Conservation (phyloP, 2,329 filamentous ascomycete genomes). For the Clonostachys sp. region DNA sequence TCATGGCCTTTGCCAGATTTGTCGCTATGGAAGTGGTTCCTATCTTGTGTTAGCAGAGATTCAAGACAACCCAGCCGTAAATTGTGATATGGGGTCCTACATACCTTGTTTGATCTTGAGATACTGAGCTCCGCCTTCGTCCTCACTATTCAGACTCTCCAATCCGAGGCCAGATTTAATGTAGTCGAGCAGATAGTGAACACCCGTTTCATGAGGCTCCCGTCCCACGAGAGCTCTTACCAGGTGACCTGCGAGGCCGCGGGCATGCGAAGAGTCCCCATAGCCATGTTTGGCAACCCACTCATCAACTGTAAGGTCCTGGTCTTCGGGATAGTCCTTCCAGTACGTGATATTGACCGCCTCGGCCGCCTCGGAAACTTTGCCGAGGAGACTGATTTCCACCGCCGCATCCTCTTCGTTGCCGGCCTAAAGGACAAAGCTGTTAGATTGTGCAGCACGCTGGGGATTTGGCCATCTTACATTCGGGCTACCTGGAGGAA, state of each 20-base stretch:
- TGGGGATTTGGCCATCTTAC: not conserved
- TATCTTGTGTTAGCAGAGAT: not conserved
- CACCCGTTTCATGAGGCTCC: conserved; percentile 5
- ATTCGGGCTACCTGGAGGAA: not conserved
- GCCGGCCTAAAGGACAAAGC: too few species aligned
- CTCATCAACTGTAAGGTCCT: not conserved
- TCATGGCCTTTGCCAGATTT: conserved; percentile 7
- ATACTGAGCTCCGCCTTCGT: conserved; percentile 4
- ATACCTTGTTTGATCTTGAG: conserved; percentile 7
- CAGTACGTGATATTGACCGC: not conserved
- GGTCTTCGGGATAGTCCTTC: not conserved
- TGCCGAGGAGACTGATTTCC: not conserved
- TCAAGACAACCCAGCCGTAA: not conserved
- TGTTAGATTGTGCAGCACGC: too few species aligned
- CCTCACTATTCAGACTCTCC: conserved; percentile 2
- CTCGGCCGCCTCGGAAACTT: not conserved
- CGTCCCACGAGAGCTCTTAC: conserved; percentile 4
- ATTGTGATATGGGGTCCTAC: not conserved
- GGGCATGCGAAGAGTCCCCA: not conserved
- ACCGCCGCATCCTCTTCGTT: not conserved
- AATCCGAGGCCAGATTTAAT: conserved; percentile 7
- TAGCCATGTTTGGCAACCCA: not conserved
- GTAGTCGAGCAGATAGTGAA: conserved; percentile 8
- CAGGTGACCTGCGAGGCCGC: not conserved
- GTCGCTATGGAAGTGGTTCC: conserved; percentile 4